Evolutionary conservation across 371 early-diverging fungal genomes (phyloP), one percentile per base, ranked within the genome.

Genomic region (Choanephora cucurbitarum): DNA sequence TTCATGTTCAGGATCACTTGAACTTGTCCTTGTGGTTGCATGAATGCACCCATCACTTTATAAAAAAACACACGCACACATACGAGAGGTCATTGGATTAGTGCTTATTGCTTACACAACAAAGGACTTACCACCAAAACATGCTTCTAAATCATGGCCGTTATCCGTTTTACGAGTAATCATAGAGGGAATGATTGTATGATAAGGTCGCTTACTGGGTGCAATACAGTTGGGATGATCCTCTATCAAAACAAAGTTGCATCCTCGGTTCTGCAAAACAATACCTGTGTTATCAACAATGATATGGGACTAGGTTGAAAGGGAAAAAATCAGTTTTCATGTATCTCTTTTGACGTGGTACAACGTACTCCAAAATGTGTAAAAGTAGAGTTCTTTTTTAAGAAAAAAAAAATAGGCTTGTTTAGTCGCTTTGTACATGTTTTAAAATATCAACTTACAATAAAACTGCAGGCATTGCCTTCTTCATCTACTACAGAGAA

Each of bases 391-490:
- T 81, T 86, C 79, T 81, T 39, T 11, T 24, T 14, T 42, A 59
- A 5, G 52, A 40, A 4, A n/a, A n/a, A 32, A 44, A 19, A 19
- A 9, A 37, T 3, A 28, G 28, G 28, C 7, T 28, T 44, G 21
- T 11, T 39, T n/a, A 28, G 47, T 11, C 43, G 23, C 57, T 52
- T 24, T 54, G 32, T 43, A 34, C 45, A 22, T 57, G 37, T 21
- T 6, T 21, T 1, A 57, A 28, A 43, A 31, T 6, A 11, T 3
- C 23, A 49, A 59, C 65, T 67, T 77, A 79, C 86, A 60, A 91
- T 89, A 62, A 91, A 91, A 64, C 87, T 86, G 71, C 92, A 92
- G 5, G 91, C 92, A 59, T 92, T 92, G 49, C 92, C 94, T 55
- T 89, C 81, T 43, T 67, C 71, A 67, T 93, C 94, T 0, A 88